Evolutionary conservation across 202 grass and related monocot species (phyloP), one percentile per base, ranked within the genome.

Genomic region (Dendrocalamus latiflorus): DNA sequence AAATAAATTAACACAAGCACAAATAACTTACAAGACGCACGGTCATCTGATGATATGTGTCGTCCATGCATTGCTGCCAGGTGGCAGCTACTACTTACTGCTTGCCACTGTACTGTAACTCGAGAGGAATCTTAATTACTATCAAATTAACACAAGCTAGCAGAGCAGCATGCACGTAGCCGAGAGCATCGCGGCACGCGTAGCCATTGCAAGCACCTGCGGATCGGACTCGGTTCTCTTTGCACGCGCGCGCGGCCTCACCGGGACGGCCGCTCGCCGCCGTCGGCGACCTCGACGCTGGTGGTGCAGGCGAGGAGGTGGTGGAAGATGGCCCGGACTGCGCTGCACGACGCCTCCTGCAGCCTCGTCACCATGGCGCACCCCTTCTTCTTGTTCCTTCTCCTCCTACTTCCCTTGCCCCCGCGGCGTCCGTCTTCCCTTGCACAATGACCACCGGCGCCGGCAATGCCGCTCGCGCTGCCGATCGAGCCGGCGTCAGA

Each of bases 231-330:
- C 55, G 0, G 55, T 58, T 25, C 55, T 25, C 21, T 58, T 24
- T 9, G 8, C 42, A 0, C 44, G 14, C 15, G 6, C 13, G 14
- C 0, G 45, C 7, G 80, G 9, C 15, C 28, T 89, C 88, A 78
- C 3, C 73, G 42, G 1, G 65, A 17, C 36, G 77, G 42, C 9
- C n/a, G 43, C 22, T 58, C 73, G 56, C 26, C 65, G 62, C n/a
- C 79, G 88, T 91, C 86, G 30, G 87, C 89, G 72, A 91, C 85
- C 62, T 93, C 91, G 41, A 90, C 87, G 18, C 48, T 93, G 39
- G 91, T 75, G 53, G 91, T 71, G 83, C 94, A 97, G 8, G 89
- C 66, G 39, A 93, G 89, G 70, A 97, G 89, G 26, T 79, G 91
- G 75, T 81, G 82, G 78, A 93, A 91, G 50, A 93, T 68, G 49